Evolutionary conservation across 1,284 basidiomycete genomes (phyloP), one percentile per base, ranked within the genome.

Genomic region (Termitomyces sp.): DNA sequence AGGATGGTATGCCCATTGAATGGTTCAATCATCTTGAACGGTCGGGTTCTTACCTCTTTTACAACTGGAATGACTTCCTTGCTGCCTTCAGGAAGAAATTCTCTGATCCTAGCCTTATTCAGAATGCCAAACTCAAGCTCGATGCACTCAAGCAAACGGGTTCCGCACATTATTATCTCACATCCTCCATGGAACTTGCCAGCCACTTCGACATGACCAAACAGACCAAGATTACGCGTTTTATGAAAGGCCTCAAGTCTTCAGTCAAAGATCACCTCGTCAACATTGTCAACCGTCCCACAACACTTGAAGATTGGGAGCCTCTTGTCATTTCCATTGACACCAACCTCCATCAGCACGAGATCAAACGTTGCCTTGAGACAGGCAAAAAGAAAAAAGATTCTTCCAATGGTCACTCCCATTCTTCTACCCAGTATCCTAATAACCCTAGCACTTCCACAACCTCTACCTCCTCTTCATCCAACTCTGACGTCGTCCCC

Each of bases 161-260:
- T 2, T 24, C 21, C 21, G 5, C 21, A 24, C 21, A 24, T 24
- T 24, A 24, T 5, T 24, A 24, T 5, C 21, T 24, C 21, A 24
- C 3, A 5, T 2, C 21, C 21, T 24, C 5, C 5, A 24, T 24
- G 21, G 21, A 24, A 5, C 21, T 24, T 24, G 21, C 21, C 5
- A 24, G 21, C 5, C 21, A 24, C 21, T 5, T 24, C 21, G 5
- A 24, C 2, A 24, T 24, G 21, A 24, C 5, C 3, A 5, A 24
- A 24, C 21, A 24, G 5, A 24, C 21, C 21, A 24, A 24, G 21
- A 24, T 24, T 5, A 24, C 21, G 5, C 5, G 21, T 24, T 24
- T 24, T 5, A 24, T 50, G 3, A 62, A 67, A 19, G 8, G 62
- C 64, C 26, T 59, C 63, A 19, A 57, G 63, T 41, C 49, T 60